Evolutionary conservation across 768 basidiomycete genomes (phyloP).

Genomic region (Leccinellum luteum): DNA sequence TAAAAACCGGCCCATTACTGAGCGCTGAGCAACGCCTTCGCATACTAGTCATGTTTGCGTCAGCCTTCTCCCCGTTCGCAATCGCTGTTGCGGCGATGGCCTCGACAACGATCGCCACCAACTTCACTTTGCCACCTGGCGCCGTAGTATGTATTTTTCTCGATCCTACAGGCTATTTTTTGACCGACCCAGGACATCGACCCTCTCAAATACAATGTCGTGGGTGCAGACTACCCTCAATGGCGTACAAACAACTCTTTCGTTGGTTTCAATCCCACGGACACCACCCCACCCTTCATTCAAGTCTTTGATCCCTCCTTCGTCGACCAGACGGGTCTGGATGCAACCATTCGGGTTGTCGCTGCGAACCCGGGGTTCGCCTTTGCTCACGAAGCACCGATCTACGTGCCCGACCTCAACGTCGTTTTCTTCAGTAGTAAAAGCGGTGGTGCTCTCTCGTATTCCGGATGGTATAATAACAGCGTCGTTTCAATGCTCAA

Average conservation of each 20-base stretch:
- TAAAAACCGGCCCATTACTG: not conserved
- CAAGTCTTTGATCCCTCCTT: conserved; percentile 56
- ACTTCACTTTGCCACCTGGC: conserved; percentile 14
- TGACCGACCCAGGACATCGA: conserved; percentile 42
- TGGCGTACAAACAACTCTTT: conserved; percentile 37
- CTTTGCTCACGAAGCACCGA: conserved; percentile 77
- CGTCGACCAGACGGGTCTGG: conserved; percentile 53
- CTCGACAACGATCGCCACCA: not conserved
- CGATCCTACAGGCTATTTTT: not conserved
- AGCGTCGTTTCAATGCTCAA: conserved; percentile 62
- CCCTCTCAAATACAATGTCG: conserved; percentile 50
- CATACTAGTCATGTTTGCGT: conserved; percentile 2
- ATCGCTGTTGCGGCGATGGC: not conserved
- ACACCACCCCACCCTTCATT: conserved; percentile 57
- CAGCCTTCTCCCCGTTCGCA: not conserved
- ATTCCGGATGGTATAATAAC: conserved; percentile 61
- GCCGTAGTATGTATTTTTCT: conserved; percentile 17
- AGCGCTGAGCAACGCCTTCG: not conserved
- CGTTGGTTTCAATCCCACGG: conserved; percentile 59
- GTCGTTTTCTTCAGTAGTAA: conserved; percentile 73
- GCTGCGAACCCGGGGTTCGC: conserved; percentile 60
- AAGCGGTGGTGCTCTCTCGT: conserved; percentile 61
- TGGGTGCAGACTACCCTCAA: conserved; percentile 41
- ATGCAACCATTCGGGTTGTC: conserved; percentile 57
- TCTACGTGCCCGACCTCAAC: conserved; percentile 65